Evolutionary conservation across 78 protist species (phyloP).

Genomic region (Polysphondylium violaceum): DNA sequence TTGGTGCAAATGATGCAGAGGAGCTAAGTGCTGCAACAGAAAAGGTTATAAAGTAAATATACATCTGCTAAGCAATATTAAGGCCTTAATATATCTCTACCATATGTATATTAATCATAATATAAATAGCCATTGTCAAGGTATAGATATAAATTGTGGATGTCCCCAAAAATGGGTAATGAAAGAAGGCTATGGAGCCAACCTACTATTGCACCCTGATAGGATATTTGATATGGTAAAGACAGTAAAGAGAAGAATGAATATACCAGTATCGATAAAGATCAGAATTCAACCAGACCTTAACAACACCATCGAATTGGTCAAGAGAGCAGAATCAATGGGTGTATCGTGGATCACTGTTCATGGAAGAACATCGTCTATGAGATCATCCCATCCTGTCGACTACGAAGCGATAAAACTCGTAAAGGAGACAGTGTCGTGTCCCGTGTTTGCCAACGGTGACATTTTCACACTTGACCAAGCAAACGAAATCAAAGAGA

Average conservation of each 20-base stretch:
- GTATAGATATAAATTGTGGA: slow-evolving; percentile 92
- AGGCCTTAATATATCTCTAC: not conserved
- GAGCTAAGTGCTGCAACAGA: slow-evolving; percentile 82
- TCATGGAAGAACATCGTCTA: slow-evolving; percentile 88
- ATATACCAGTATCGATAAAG: slow-evolving; percentile 81
- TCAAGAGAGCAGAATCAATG: slow-evolving; percentile 47
- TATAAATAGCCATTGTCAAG: slow-evolving; percentile 70
- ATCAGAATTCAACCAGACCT: slow-evolving; percentile 81
- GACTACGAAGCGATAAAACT: slow-evolving; percentile 86
- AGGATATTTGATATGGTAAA: slow-evolving; percentile 83
- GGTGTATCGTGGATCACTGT: slow-evolving; percentile 91
- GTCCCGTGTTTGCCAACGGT: slow-evolving; percentile 94
- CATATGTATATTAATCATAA: not conserved
- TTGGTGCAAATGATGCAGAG: slow-evolving; percentile 83
- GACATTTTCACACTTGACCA: slow-evolving; percentile 64
- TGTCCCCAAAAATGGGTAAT: slow-evolving; percentile 95
- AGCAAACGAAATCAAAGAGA: slow-evolving; percentile 26
- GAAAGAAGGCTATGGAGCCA: slow-evolving; percentile 83
- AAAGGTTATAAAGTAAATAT: slow-evolving; percentile 53
- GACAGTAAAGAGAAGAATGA: slow-evolving; percentile 19
- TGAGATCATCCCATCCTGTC: slow-evolving; percentile 59
- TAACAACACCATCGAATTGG: slow-evolving; percentile 83
- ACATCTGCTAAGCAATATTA: too few relatives aligned
- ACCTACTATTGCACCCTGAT: slow-evolving; percentile 73
- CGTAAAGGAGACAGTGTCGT: slow-evolving; percentile 59